Evolutionary conservation across 441 rosid species (phyloP), one percentile per base, ranked within the genome.

Genomic region (Mallotus japonicus): DNA sequence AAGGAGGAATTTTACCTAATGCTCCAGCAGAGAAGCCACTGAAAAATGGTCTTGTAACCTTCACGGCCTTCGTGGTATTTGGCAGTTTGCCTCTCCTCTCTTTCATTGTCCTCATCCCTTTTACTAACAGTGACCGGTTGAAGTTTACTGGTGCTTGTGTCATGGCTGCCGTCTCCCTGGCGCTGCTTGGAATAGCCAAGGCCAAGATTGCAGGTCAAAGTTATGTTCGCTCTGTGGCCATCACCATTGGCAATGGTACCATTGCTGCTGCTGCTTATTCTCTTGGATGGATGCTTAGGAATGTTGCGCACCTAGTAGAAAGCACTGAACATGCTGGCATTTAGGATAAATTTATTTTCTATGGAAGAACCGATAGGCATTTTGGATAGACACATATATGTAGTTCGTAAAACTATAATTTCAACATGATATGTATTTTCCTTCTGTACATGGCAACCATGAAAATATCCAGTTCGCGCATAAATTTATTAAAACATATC

Each of bases 41-140:
- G 86, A 85, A 76, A 82, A 81, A 81, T 64, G 85, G 81, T 55
- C 59, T 79, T 0, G 72, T 78, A 6, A 81, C 82, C 15, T 81
- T 77, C 6, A 13, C n/a, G 4, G 71, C 88, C 32, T 85, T 83
- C 67, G 62, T 78, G 49, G 9, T 63, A 58, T 85, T 83, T n/a
- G 82, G 86, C 42, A 73, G 82, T 28, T 73, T 77, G 9, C 85
- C 86, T 1, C 82, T 83, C 59, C 81, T 74, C 9, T 85, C 86
- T 17, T 85, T 81, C 82, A 74, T 85, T 37, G 47, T 78, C 57
- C 82, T 83, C 14, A 67, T 81, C 62, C 86, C 88, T 0, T 81
- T 78, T 60, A 75, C 83, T 1, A 22, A 78, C 56, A 73, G 67
- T 40, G 79, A 83, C 71, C 40, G 9, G n/a, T 5, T 65, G 19